These are phyloP conservation scores for Ascosphaera apis DNA, from an alignment of 2,329 filamentous ascomycete genomes.

Conservation along the genomic window DNA sequence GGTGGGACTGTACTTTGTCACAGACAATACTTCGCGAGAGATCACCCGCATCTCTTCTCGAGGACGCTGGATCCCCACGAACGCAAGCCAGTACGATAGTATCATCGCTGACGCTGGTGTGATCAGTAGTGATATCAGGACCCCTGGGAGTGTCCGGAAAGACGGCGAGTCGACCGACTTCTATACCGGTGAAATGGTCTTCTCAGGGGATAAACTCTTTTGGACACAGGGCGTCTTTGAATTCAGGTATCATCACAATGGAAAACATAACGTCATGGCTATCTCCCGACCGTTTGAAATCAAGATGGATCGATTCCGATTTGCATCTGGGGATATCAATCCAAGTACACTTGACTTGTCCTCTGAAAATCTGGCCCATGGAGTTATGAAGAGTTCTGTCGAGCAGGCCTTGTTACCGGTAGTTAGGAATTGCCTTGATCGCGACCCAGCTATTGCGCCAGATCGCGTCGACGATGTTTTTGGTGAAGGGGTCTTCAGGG, in stretches of 20 bases:
- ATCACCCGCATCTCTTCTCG: conserved; percentile 64
- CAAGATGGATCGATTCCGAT: conserved; percentile 45
- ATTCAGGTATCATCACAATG: conserved; percentile 88
- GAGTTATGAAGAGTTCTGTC: conserved; percentile 39
- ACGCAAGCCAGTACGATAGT: conserved; percentile 52
- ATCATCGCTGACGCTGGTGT: conserved; percentile 55
- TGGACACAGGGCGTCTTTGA: conserved; percentile 95
- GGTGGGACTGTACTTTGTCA: conserved; percentile 90
- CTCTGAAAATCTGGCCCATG: conserved; percentile 30
- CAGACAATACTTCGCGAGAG: conserved; percentile 73
- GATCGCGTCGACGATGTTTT: conserved; percentile 58
- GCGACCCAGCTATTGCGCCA: conserved; percentile 76
- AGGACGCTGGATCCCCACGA: conserved; percentile 73
- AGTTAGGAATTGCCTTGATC: conserved; percentile 78
- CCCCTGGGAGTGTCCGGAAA: conserved; percentile 21
- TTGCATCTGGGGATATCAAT: conserved; percentile 34
- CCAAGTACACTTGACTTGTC: conserved; percentile 29
- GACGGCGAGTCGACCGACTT: conserved; percentile 31
- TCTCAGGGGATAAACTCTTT: conserved; percentile 83
- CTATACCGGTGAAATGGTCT: conserved; percentile 61
- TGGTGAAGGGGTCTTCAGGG: conserved; percentile 61
- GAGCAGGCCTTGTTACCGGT: conserved; percentile 60
- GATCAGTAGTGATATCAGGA: conserved; percentile 39
- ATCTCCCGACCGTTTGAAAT: conserved; percentile 89
- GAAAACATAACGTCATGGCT: conserved; percentile 79